Percentiles rank a stretch among this genome's conserved stretches.
phyloP scores from a whole-genome alignment of 495 filamentous ascomycete species.

The Cryomyces antarcticus region DNA sequence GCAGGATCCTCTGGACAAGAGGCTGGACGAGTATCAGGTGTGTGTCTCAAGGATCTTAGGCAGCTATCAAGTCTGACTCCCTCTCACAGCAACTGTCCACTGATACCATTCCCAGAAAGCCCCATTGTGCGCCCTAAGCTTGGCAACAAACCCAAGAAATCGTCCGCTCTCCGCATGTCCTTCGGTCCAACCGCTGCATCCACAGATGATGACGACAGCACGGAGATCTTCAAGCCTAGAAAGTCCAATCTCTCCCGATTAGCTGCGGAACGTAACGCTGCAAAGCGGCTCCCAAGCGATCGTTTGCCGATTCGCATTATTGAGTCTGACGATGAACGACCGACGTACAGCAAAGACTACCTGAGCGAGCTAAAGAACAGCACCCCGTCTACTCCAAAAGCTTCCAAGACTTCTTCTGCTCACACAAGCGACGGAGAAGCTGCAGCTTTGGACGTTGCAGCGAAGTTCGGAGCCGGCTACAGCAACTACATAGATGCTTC shows the following conservation, averaged over 20 bases:
- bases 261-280: slow-evolving; percentile 50
- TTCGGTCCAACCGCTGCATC: slow-evolving; percentile 41
- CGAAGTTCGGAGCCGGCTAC: slow-evolving; percentile 36
- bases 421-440: slow-evolving; percentile 19
- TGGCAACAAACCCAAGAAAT: slow-evolving; percentile 37
- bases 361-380: slow-evolving; percentile 65
- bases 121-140: slow-evolving; percentile 3
- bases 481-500: slow-evolving; percentile 11
- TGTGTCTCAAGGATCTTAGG: not conserved
- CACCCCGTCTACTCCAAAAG: slow-evolving; percentile 57
- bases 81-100: not conserved
- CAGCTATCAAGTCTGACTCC: not conserved
- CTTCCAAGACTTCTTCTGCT: not conserved
- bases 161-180: slow-evolving; percentile 47
- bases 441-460: slow-evolving; percentile 43
- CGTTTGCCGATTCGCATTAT: slow-evolving; percentile 33
- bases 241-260: slow-evolving; percentile 47
- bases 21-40: not conserved
- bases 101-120: not conserved
- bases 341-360: slow-evolving; percentile 71
- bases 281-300: slow-evolving; percentile 28
- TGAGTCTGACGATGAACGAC: slow-evolving; percentile 41
- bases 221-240: slow-evolving; percentile 41
- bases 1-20: not conserved
- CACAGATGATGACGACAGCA: slow-evolving; percentile 26